These are phyloP conservation scores for Elsinoe fawcettii DNA, from an alignment of 2,329 filamentous ascomycete genomes.

Conservation along the genomic window DNA sequence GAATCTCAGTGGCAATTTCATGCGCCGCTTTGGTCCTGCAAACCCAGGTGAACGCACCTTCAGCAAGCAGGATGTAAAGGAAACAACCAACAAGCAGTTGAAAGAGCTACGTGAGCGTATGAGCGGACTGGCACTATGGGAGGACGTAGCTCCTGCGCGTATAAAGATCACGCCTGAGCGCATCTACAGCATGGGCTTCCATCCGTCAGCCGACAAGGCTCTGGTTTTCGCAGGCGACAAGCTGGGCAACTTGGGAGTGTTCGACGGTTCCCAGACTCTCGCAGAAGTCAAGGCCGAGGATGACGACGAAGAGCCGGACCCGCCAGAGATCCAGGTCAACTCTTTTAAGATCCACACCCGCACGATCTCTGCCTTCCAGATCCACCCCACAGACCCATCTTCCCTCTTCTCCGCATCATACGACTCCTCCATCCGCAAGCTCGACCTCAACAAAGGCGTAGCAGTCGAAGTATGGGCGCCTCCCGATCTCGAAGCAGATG, in stretches of 20 bases:
- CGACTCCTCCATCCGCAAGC: slow-evolving; percentile 80
- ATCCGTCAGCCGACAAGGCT: slow-evolving; percentile 77
- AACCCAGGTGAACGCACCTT: slow-evolving; percentile 81
- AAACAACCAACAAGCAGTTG: slow-evolving; percentile 69
- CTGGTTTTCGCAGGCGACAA: slow-evolving; percentile 93
- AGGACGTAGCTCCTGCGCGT: slow-evolving; percentile 69
- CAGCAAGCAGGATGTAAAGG: slow-evolving; percentile 69
- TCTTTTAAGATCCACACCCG: slow-evolving; percentile 84
- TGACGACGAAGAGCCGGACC: slow-evolving; percentile 58
- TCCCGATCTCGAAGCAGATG: slow-evolving; percentile 57
- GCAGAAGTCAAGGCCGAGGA: slow-evolving; percentile 37
- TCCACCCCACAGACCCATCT: slow-evolving; percentile 64
- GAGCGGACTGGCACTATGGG: slow-evolving; percentile 69
- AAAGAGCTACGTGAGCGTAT: slow-evolving; percentile 68
- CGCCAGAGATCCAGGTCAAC: slow-evolving; percentile 68
- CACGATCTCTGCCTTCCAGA: slow-evolving; percentile 78
- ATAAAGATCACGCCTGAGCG: slow-evolving; percentile 88
- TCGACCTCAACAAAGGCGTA: slow-evolving; percentile 73
- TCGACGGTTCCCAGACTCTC: slow-evolving; percentile 71
- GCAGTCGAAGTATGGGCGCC: slow-evolving; percentile 79
- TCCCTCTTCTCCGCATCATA: slow-evolving; percentile 81
- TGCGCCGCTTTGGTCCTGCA: slow-evolving; percentile 62
- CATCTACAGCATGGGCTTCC: slow-evolving; percentile 80
- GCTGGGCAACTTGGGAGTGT: slow-evolving; percentile 79
- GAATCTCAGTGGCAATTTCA: slow-evolving; percentile 58